Conservation (phyloP, 1,284 basidiomycete genomes). For the Phellopilus nigrolimitatus region DNA sequence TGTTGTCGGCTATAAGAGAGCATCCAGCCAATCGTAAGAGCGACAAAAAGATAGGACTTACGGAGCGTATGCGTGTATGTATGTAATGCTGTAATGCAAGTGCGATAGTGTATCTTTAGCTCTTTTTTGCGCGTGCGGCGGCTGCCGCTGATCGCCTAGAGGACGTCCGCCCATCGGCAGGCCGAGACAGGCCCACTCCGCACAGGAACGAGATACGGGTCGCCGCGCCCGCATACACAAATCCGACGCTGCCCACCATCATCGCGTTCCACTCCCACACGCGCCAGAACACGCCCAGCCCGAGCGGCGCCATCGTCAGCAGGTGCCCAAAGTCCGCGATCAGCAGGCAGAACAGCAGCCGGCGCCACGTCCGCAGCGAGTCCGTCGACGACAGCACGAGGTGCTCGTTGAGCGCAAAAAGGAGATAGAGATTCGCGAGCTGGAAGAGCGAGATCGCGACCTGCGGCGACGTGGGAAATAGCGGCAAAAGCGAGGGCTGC, state of each 20-base stretch:
- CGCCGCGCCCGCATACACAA: conserved; percentile 43
- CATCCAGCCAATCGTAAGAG: no score
- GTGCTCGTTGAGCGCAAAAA: conserved; percentile 50
- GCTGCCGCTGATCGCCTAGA: no score
- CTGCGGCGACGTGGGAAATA: conserved; percentile 28
- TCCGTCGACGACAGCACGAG: conserved; percentile 43
- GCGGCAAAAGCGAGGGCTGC: neutral
- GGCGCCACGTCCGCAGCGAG: conserved; percentile 39
- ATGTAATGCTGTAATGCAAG: no score
- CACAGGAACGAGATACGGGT: conserved; percentile 37
- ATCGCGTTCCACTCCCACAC: conserved; percentile 48
- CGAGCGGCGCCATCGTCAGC: conserved; percentile 42
- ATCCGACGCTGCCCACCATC: conserved; percentile 51
- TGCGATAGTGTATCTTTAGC: no score
- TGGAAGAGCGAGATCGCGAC: conserved; percentile 41
- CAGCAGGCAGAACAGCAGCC: conserved; percentile 41
- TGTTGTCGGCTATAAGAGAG: no score
- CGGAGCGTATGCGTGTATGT: no score
- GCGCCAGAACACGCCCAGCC: conserved; percentile 37
- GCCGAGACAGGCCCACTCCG: conserved; percentile 29
- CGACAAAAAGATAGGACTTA: no score
- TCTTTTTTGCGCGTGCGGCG: no score
- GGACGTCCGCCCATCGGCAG: neutral
- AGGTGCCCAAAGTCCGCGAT: conserved; percentile 49
- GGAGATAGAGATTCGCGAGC: conserved; percentile 47